Percentiles rank a stretch among this genome's conserved stretches.
phyloP scores from a whole-genome alignment of 768 basidiomycete species.

The Lepiota venenata region DNA sequence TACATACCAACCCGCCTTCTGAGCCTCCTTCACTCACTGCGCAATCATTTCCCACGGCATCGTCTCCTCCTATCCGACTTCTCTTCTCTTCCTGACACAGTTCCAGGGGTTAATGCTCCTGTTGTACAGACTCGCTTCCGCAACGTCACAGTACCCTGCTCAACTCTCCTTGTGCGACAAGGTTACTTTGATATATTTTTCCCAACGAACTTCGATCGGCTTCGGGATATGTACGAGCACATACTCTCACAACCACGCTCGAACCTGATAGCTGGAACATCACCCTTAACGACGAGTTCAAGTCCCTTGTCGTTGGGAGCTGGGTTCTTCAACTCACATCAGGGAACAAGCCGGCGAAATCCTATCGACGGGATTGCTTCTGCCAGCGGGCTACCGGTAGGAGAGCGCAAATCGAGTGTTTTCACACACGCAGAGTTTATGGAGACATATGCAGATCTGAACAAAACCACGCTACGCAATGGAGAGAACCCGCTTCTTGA shows the following conservation, averaged over 20 bases:
- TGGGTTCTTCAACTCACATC: slow-evolving; percentile 71
- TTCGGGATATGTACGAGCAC: slow-evolving; percentile 90
- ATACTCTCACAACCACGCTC: slow-evolving; percentile 60
- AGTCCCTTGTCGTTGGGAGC: slow-evolving; percentile 51
- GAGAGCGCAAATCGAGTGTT: slow-evolving; percentile 78
- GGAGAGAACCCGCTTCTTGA: slow-evolving; percentile 89
- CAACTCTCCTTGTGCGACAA: slow-evolving; percentile 87
- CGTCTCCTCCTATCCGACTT: slow-evolving; percentile 96
- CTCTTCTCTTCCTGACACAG: slow-evolving; percentile 79
- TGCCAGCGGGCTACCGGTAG: slow-evolving; percentile 74
- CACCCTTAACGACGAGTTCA: slow-evolving; percentile 49
- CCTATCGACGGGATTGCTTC: slow-evolving; percentile 72
- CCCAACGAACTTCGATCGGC: slow-evolving; percentile 82
- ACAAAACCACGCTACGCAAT: slow-evolving; percentile 65
- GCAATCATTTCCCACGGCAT: slow-evolving; percentile 85
- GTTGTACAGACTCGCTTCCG: slow-evolving; percentile 94
- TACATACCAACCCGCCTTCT: slow-evolving; percentile 92
- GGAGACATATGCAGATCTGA: slow-evolving; percentile 76
- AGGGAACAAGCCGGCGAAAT: slow-evolving; percentile 50
- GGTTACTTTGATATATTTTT: slow-evolving; percentile 99
- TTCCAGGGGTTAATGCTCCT: slow-evolving; percentile 75
- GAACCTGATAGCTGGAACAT: slow-evolving; percentile 35
- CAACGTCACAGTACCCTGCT: slow-evolving; percentile 82
- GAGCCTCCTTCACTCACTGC: slow-evolving; percentile 77
- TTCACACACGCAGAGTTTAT: slow-evolving; percentile 89